A percentile compares a stretch with the other conserved stretches of the same genome.
Conservation (phyloP, 805 yeast genomes). For the Starmera amethionina region DNA sequence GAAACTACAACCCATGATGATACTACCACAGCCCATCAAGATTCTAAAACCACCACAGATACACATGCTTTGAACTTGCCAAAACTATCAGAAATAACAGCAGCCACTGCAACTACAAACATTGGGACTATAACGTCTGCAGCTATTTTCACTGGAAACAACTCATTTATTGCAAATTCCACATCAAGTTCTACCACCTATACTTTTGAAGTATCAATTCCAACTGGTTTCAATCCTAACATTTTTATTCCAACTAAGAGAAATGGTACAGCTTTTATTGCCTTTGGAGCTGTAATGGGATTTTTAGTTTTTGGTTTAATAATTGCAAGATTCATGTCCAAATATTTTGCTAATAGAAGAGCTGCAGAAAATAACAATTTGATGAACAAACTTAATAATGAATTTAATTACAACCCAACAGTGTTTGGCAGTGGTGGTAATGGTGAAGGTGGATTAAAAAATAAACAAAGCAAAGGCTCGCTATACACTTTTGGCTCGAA, state of each 20-base stretch:
- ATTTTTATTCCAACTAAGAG: constrained; percentile 38
- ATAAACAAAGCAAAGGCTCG: constrained; percentile 16
- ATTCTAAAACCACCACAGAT: too few relatives aligned
- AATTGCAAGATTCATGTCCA: constrained; percentile 15
- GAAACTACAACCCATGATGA: too few relatives aligned
- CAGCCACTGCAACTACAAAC: not conserved
- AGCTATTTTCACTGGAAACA: constrained; percentile 6
- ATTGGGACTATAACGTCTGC: not conserved
- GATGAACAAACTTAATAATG: constrained; percentile 7
- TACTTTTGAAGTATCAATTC: constrained; percentile 17
- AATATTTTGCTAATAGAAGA: constrained; percentile 17
- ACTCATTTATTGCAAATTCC: constrained; percentile 12
- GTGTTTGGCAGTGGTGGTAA: constrained; percentile 12
- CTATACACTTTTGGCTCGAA: constrained; percentile 21
- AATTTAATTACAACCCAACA: constrained; percentile 15
- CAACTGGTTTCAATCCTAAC: constrained; percentile 39
- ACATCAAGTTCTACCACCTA: constrained; percentile 4
- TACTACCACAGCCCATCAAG: too few relatives aligned
- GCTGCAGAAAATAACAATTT: constrained; percentile 15
- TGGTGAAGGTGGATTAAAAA: constrained; percentile 9
- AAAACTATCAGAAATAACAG: too few relatives aligned
- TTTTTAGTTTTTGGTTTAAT: constrained; percentile 22
- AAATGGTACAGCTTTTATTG: constrained; percentile 70
- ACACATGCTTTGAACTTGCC: too few relatives aligned
- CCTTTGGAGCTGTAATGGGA: constrained; percentile 61